Percentiles rank a stretch among this genome's conserved stretches.
Evolutionary conservation across 768 basidiomycete genomes (phyloP).

Genomic region (Termitomyces sp.): DNA sequence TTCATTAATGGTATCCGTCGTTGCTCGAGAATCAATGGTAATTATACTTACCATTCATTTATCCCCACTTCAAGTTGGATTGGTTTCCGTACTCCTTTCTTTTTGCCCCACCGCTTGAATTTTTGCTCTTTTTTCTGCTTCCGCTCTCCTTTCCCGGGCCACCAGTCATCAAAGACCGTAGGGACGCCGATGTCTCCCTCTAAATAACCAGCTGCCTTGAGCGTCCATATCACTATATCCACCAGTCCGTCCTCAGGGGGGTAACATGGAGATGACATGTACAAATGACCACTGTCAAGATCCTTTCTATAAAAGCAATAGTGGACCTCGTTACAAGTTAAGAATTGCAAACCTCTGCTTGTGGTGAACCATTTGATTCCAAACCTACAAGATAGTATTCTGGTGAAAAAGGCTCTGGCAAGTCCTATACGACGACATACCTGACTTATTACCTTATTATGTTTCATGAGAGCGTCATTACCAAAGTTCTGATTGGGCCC

Average conservation of each 20-base stretch:
- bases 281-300: neutral
- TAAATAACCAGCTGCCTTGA: neutral
- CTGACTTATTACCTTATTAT: neutral
- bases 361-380: neutral
- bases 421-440: neutral
- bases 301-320: neutral
- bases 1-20: neutral
- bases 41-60: neutral
- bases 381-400: neutral
- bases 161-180: neutral
- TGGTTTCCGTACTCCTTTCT: too few species aligned
- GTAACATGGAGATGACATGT: neutral
- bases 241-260: neutral
- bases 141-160: too few species aligned
- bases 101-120: neutral
- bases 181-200: neutral
- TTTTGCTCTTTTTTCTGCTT: neutral
- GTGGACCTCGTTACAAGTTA: neutral
- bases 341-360: neutral
- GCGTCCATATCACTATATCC: neutral
- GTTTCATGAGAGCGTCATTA: fast-evolving
- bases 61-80: too few species aligned
- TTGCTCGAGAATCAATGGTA: neutral
- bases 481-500: neutral
- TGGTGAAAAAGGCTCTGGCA: neutral